Evolutionary conservation across 2,329 filamentous ascomycete genomes (phyloP).

Genomic region (Aspergillus viridinutans): DNA sequence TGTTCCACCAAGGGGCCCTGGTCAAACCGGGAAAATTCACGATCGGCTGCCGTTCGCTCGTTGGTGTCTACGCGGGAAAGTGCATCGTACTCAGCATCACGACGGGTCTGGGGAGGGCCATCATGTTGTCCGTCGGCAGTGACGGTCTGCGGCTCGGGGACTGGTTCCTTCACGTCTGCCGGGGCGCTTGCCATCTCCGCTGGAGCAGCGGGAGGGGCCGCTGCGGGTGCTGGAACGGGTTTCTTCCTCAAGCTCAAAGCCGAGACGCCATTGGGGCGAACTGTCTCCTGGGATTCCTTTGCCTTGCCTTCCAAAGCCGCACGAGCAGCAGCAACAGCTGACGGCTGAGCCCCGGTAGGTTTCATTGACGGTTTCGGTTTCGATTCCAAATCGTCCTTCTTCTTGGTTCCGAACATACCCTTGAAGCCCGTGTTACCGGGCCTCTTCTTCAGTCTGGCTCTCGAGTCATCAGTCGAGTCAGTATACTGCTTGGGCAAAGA

Average conservation of each 20-base stretch:
- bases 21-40: slow-evolving; percentile 65
- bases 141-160: slow-evolving; percentile 13
- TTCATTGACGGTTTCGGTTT: slow-evolving; percentile 29
- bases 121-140: slow-evolving; percentile 13
- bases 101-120: slow-evolving; percentile 37
- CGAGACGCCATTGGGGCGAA: slow-evolving; percentile 21
- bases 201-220: slow-evolving; percentile 5
- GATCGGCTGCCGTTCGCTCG: slow-evolving; percentile 42
- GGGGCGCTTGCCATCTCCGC: slow-evolving; percentile 9
- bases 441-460: slow-evolving; percentile 45
- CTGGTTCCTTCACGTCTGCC: slow-evolving; percentile 7
- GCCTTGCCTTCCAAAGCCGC: slow-evolving; percentile 39
- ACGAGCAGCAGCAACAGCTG: slow-evolving; percentile 41
- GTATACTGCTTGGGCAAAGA: slow-evolving; percentile 30
- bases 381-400: slow-evolving; percentile 27
- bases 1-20: slow-evolving; percentile 85
- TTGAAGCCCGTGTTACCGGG: slow-evolving; percentile 40
- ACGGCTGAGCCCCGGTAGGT: slow-evolving; percentile 27
- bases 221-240: slow-evolving; percentile 20
- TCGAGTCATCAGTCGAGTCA: slow-evolving; percentile 28
- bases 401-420: slow-evolving; percentile 41
- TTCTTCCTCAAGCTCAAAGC: slow-evolving; percentile 35
- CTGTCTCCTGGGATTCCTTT: slow-evolving; percentile 28
- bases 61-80: slow-evolving; percentile 58
- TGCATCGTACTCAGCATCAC: slow-evolving; percentile 52